These are phyloP conservation scores for Niebla homalea DNA, from an alignment of 495 filamentous ascomycete species.

Conservation along the genomic window DNA sequence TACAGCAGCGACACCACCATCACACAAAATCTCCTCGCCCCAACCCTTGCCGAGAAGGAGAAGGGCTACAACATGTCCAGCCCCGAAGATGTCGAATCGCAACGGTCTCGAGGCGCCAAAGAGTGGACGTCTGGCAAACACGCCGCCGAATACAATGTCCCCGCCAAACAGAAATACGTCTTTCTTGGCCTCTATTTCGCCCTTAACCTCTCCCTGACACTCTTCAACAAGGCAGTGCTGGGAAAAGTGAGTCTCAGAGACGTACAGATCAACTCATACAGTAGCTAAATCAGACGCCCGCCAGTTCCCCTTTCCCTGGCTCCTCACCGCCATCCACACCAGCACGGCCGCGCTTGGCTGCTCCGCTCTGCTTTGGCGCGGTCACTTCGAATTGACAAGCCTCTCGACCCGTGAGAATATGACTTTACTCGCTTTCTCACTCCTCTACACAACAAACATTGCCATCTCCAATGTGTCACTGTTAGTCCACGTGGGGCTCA, in stretches of 20 bases:
- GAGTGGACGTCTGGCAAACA: not conserved
- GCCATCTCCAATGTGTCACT: constrained; percentile 34
- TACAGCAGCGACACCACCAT: constrained; percentile 3
- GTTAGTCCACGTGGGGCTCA: constrained; percentile 11
- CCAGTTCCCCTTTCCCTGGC: constrained; percentile 35
- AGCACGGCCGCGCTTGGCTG: constrained; percentile 37
- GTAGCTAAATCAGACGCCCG: not conserved
- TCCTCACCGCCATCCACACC: constrained; percentile 41
- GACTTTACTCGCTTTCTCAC: constrained; percentile 36
- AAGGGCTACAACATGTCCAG: not conserved
- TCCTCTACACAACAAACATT: constrained; percentile 46
- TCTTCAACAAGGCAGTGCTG: constrained; percentile 44
- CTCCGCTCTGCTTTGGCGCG: constrained; percentile 29
- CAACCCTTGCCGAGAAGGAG: constrained; percentile 1
- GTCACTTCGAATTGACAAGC: constrained; percentile 33
- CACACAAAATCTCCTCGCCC: not conserved
- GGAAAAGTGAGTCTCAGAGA: constrained; percentile 28
- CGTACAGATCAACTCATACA: not conserved
- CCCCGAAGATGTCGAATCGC: not conserved
- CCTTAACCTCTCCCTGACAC: constrained; percentile 38
- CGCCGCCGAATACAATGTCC: constrained; percentile 14
- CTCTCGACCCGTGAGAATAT: constrained; percentile 33
- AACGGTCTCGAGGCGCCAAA: not conserved
- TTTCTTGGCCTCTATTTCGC: constrained; percentile 37
- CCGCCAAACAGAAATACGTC: constrained; percentile 28